A percentile compares a stretch with the other conserved stretches of the same genome.
Conservation (phyloP, 257 asterid genomes). For the Przewalskia tangutica region DNA sequence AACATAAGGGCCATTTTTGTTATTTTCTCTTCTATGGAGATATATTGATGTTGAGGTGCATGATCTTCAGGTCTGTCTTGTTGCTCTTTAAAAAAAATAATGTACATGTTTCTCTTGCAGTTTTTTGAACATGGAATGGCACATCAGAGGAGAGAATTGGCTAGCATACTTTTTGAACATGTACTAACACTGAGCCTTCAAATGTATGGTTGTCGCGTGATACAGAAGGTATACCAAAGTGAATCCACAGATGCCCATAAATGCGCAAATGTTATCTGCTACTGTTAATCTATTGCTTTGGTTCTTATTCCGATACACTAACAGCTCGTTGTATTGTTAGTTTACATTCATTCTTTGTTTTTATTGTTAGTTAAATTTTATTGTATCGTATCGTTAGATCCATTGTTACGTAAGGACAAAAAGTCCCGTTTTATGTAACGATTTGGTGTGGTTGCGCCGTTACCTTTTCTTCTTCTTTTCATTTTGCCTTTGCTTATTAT, state of each 20-base stretch:
- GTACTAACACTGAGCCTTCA: conserved; percentile 86
- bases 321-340: too few relatives aligned
- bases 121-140: conserved; percentile 95
- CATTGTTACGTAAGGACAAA: too few relatives aligned
- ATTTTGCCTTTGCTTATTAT: too few relatives aligned
- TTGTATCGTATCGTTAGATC: too few relatives aligned
- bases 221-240: conserved; percentile 65
- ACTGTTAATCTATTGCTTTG: not conserved
- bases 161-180: conserved; percentile 73
- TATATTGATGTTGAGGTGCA: not conserved
- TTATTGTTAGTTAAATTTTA: too few relatives aligned
- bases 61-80: not conserved
- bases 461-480: too few relatives aligned
- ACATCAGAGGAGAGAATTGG: conserved; percentile 78
- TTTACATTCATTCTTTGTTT: too few relatives aligned
- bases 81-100: not conserved
- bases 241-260: not conserved
- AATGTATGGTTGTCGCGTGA: conserved; percentile 97
- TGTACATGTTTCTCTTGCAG: conserved; percentile 24
- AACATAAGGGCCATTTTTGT: too few relatives aligned
- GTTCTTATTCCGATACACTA: not conserved
- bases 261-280: not conserved
- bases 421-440: too few relatives aligned
- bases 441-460: too few relatives aligned
- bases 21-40: not conserved